Base-by-base conservation (phyloP, 805 yeast species). In the Yarrowia sp. region DNA sequence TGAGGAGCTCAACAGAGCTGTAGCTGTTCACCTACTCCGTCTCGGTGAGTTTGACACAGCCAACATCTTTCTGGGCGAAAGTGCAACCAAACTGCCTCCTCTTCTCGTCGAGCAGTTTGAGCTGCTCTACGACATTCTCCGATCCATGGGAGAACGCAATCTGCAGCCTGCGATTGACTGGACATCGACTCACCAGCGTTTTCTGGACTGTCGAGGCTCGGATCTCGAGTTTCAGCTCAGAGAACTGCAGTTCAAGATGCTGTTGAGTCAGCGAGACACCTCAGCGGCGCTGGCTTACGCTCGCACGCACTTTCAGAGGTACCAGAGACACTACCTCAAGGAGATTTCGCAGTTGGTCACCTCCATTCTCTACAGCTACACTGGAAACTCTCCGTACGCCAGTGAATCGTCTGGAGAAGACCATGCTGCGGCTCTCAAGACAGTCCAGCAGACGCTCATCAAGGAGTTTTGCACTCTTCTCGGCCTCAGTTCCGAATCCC, bases 401-500 rank as follows among this genome's bases (percentile, higher is more conserved):
- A 56, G 67, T 70, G 68, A 56, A 18, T 33, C 6, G 0, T 27
- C 33, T 18, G 35, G 63, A 55, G 58, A 64, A 35, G 32, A 51
- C 16, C 58, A 51, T 51, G 16, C 32, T n/a, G 42, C 13, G 22
- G 63, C 75, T 1, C 71, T 71, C 65, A 71, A 72, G 10, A 71
- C 72, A 14, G 63, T 74, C 0, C 66, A 72, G 3, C 63, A 70
- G 2, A 63, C 75, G 32, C 78, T 84, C 63, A 73, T 81, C 2
- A 75, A 78, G 58, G 82, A 81, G 62, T 84, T 76, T 65, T 82
- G 87, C 67, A 69, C 80, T 0, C 65, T 74, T 33, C 70, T 80
- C 18, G 82, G 84, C 2, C 70, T 83, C 25, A 75, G 84, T 1
- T 76, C 80, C 2, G 82, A 82, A 47, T 81, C 87, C 2, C 83